Evolutionary conservation across 352 stramenopile species (phyloP).

Genomic region (Peronosclerospora sorghi): DNA sequence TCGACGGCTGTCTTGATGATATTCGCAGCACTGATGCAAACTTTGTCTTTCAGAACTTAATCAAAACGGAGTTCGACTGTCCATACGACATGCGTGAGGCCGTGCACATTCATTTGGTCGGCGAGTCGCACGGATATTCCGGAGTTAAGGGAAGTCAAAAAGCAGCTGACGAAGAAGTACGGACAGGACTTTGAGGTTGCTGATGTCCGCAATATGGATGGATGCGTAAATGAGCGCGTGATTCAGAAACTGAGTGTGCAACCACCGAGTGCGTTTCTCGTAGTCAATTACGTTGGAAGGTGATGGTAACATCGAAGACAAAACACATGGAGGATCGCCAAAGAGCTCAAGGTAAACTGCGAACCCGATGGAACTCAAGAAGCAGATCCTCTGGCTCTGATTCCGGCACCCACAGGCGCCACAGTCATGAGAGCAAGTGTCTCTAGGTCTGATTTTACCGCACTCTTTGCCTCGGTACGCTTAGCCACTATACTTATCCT

Average conservation of each 20-base stretch:
- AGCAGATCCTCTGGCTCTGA: slow-evolving; percentile 72
- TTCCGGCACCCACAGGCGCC: slow-evolving; percentile 81
- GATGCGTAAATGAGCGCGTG: slow-evolving; percentile 86
- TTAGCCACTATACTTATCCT: no score
- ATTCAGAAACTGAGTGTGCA: slow-evolving; percentile 90
- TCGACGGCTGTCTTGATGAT: not conserved
- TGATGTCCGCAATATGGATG: slow-evolving; percentile 78
- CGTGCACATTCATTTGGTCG: slow-evolving; percentile 91
- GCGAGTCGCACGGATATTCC: slow-evolving; percentile 86
- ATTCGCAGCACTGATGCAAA: not conserved
- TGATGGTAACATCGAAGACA: no score
- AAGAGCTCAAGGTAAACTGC: slow-evolving; percentile 93
- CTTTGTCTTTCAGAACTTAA: slow-evolving; percentile 47
- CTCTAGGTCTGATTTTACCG: slow-evolving; percentile 75
- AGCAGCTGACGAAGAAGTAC: slow-evolving; percentile 85
- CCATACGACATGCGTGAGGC: slow-evolving; percentile 89
- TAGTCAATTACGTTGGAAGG: slow-evolving; percentile 95
- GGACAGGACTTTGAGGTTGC: slow-evolving; percentile 78
- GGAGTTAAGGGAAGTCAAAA: slow-evolving; percentile 87
- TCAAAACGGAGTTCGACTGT: slow-evolving; percentile 87
- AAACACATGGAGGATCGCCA: no score
- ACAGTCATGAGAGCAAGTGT: slow-evolving; percentile 70
- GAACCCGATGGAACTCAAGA: slow-evolving; percentile 73
- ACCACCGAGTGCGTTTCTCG: slow-evolving; percentile 89
- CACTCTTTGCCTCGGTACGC: slow-evolving; percentile 55